phyloP scores from a whole-genome alignment of 108 stramenopile species.

The Skeletonema tropicum region DNA sequence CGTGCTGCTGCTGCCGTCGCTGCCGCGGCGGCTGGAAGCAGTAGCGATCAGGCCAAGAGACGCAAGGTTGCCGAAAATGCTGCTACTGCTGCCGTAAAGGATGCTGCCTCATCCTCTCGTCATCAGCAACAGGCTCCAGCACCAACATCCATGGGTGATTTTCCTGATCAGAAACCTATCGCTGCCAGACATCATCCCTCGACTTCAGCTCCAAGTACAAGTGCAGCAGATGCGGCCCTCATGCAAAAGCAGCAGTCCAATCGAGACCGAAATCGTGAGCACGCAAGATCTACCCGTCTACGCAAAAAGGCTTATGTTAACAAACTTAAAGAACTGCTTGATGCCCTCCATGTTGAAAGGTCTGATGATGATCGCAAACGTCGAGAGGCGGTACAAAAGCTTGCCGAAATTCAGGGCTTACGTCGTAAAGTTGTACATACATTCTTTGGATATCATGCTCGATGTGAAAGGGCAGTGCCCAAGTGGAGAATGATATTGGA shows the following conservation, averaged over 20 bases:
- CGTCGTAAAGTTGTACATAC: slow-evolving; percentile 71
- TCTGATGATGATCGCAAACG: slow-evolving; percentile 81
- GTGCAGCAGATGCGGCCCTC: slow-evolving; percentile 33
- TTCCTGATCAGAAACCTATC: background rate
- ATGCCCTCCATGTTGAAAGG: slow-evolving; percentile 78
- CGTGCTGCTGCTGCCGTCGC: background rate
- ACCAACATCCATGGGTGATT: background rate
- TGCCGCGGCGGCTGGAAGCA: background rate
- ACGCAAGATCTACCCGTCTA: slow-evolving; percentile 92
- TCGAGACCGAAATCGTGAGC: slow-evolving; percentile 93
- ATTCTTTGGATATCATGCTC: slow-evolving; percentile 72
- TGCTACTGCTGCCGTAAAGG: background rate
- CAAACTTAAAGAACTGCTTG: slow-evolving; percentile 91
- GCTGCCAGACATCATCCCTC: background rate
- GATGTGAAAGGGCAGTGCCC: slow-evolving; percentile 57
- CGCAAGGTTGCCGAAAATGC: background rate
- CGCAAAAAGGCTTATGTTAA: slow-evolving; percentile 95
- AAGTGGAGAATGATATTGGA: slow-evolving; percentile 83
- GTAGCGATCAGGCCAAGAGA: background rate
- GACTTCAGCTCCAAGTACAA: background rate
- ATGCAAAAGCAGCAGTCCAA: slow-evolving; percentile 76
- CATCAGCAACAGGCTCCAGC: background rate
- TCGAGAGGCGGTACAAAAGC: slow-evolving; percentile 77
- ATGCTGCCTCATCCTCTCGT: background rate
- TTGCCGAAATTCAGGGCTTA: slow-evolving; percentile 78